Base-by-base conservation (phyloP, 257 asterid species). In the Solanum rostratum region DNA sequence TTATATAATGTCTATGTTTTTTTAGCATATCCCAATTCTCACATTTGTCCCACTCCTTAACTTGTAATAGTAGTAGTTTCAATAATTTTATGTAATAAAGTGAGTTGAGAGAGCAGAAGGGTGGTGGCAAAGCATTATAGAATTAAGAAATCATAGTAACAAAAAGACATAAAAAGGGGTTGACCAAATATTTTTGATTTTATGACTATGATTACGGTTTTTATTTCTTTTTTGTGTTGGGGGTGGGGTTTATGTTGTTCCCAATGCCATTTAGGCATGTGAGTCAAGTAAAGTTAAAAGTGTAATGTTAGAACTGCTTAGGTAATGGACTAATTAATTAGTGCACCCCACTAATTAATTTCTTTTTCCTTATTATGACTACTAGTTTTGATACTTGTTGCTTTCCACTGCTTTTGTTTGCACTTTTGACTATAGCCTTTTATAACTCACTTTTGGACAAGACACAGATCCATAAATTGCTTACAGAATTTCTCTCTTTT, bases 231-330 rank as follows among this genome's bases (percentile, higher is more conserved):
- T 27, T 76, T 76, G 62, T 76, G 82, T 76, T 50, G 82, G 82
- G 60, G 43, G 24, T 59, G 43, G 60, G 60, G 81, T 16, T 88
- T 84, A 87, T 89, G 97, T 85, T 90, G 93, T 93, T 94, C 87
- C 97, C 97, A 91, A 93, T 88, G 97, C 89, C 94, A 90, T 88
- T 90, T 88, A 89, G 86, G 89, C 97, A 92, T 92, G 95, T 91
- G 93, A 91, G 83, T 87, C 63, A 81, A 79, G 85, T 81, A 86
- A 89, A 84, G 91, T 86, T 90, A 50, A 84, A 85, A 88, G 87
- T 83, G 76, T 87, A 85, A 39, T 88, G 81, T 91, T 88, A 66
- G 80, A 88, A 89, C 84, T 88, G 65, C 85, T 90, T 80, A 89
- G 83, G 83, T 60, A 88, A 71, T 89, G 41, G 70, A 69, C 84